Conservation (phyloP, 805 yeast genomes). For the Blastobotrys attinorum region DNA sequence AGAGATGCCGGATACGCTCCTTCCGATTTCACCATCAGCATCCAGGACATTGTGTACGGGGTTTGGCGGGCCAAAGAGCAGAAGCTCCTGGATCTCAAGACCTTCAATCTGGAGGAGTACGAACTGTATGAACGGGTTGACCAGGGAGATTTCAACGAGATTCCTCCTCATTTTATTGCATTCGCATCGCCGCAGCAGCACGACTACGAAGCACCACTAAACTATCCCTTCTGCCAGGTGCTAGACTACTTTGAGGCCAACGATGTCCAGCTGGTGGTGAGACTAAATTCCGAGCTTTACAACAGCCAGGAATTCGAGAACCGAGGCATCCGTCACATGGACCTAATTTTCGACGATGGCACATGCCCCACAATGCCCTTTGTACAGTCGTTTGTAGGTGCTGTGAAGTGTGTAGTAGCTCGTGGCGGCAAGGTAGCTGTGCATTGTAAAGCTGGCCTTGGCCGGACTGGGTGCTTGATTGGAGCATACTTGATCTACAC, state of each 20-base stretch:
- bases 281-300: constrained; percentile 87
- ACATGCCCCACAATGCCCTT: constrained; percentile 94
- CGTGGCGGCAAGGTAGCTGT: constrained; percentile 93
- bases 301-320: constrained; percentile 77
- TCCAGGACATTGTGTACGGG: constrained; percentile 93
- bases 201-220: constrained; percentile 20
- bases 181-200: constrained; percentile 85
- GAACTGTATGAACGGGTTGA: constrained; percentile 94
- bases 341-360: constrained; percentile 96
- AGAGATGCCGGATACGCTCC: constrained; percentile 96
- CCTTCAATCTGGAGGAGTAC: constrained; percentile 85
- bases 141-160: constrained; percentile 89
- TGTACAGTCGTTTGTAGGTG: constrained; percentile 89
- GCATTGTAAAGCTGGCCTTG: constrained; percentile 98
- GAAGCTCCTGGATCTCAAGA: constrained; percentile 76
- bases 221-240: constrained; percentile 56
- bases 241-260: constrained; percentile 63
- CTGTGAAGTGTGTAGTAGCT: constrained; percentile 80
- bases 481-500: constrained; percentile 96
- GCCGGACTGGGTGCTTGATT: constrained; percentile 94
- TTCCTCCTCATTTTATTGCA: constrained; percentile 91
- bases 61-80: constrained; percentile 97
- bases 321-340: constrained; percentile 80
- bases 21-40: constrained; percentile 88
- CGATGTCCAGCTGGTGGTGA: constrained; percentile 80